Evolutionary conservation across 441 rosid genomes (phyloP).

Genomic region (Gossypium gossypioides): DNA sequence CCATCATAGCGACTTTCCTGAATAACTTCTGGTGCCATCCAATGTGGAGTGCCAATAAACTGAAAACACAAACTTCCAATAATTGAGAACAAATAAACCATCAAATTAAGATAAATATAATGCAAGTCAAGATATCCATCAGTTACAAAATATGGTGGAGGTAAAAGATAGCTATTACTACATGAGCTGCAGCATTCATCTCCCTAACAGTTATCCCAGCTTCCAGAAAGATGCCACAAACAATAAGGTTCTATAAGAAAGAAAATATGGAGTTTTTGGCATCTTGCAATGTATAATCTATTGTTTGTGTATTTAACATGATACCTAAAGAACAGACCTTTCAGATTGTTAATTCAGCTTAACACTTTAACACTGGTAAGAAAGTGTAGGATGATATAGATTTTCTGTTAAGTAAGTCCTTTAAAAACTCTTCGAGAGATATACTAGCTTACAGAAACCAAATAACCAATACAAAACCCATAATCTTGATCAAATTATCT

Average conservation of each 20-base stretch:
- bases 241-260: not conserved
- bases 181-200: not conserved
- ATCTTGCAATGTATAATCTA: not conserved
- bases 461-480: not conserved
- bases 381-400: not conserved
- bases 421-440: not conserved
- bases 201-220: not conserved
- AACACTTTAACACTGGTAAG: not conserved
- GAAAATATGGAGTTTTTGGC: not conserved
- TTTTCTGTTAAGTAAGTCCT: not conserved
- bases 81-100: not conserved
- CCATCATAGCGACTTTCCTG: slow-evolving; percentile 99
- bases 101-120: not conserved
- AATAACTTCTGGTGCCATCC: slow-evolving; percentile 99
- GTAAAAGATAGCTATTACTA: not conserved
- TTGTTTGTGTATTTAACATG: not conserved
- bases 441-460: not conserved
- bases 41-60: slow-evolving; percentile 99
- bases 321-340: not conserved
- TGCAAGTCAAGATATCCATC: not conserved
- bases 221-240: slow-evolving; percentile 3
- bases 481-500: not conserved
- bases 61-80: slow-evolving; percentile 21
- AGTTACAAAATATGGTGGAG: not conserved
- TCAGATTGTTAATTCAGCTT: not conserved